A percentile compares a stretch with the other conserved stretches of the same genome.
Evolutionary conservation across 495 filamentous ascomycete species (phyloP).

Genomic region (Daldinia loculata): DNA sequence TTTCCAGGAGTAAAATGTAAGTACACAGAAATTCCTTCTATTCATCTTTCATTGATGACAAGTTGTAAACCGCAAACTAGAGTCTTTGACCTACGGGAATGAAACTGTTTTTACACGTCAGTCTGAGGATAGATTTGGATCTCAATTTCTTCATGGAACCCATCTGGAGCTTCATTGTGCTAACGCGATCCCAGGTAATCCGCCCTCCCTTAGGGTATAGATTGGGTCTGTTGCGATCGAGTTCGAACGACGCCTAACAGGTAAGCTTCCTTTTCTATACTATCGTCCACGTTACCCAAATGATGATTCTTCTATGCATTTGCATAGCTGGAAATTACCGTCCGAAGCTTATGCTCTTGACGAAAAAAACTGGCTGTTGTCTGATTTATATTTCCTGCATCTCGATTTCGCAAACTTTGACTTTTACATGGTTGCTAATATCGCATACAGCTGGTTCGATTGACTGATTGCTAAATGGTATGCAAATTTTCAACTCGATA

Average conservation of each 20-base stretch:
- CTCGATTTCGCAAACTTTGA: background rate
- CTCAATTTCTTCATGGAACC: slow-evolving; percentile 12
- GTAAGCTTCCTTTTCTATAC: slow-evolving; percentile 16
- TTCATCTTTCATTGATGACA: slow-evolving; percentile 61
- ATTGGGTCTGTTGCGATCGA: background rate
- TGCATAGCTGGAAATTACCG: slow-evolving; percentile 99
- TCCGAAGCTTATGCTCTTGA: slow-evolving; percentile 83
- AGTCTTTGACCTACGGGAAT: slow-evolving; percentile 99
- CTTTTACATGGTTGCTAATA: slow-evolving; percentile 14
- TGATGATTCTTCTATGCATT: slow-evolving; percentile 84
- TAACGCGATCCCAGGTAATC: slow-evolving; percentile 31
- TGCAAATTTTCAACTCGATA: slow-evolving; percentile 21
- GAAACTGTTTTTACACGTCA: slow-evolving; percentile 99
- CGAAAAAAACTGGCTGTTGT: slow-evolving; percentile 87
- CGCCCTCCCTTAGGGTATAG: background rate
- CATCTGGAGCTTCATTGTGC: slow-evolving; percentile 35
- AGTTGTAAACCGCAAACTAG: slow-evolving; percentile 97
- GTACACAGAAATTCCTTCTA: slow-evolving; percentile 18
- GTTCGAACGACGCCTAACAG: background rate
- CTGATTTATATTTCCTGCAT: slow-evolving; percentile 66
- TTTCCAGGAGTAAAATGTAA: slow-evolving; percentile 31
- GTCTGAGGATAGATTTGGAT: slow-evolving; percentile 73
- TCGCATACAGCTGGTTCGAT: background rate
- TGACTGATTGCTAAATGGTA: slow-evolving; percentile 13
- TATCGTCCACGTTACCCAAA: slow-evolving; percentile 39